A percentile compares a stretch with the other conserved stretches of the same genome.
phyloP scores from a whole-genome alignment of 1,139 yeast genomes.

The Nakaseomyces nivariensis region DNA sequence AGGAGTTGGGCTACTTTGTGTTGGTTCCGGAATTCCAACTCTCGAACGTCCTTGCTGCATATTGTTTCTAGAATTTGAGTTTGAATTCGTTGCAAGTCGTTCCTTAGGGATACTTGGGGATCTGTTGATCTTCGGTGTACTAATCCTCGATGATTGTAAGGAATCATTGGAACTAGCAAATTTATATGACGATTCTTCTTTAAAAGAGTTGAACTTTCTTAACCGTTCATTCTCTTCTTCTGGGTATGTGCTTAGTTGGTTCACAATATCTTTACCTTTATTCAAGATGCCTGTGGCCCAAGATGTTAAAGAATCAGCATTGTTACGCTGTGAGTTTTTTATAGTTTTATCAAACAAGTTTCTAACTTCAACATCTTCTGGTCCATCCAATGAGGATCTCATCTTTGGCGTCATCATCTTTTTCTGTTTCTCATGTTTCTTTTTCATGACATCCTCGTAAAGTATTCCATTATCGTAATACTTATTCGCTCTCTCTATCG shows the following conservation, averaged over 20 bases:
- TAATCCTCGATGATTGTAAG: background rate
- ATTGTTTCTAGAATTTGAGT: background rate
- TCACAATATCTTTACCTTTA: slow-evolving; percentile 24
- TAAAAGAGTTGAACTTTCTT: slow-evolving; percentile 5
- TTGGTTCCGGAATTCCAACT: background rate
- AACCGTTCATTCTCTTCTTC: slow-evolving; percentile 15
- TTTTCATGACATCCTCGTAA: slow-evolving; percentile 17
- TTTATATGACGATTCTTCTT: background rate
- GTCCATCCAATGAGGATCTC: background rate
- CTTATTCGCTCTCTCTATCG: slow-evolving; percentile 16
- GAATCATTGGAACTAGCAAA: background rate
- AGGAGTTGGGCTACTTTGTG: background rate
- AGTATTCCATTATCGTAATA: slow-evolving; percentile 20
- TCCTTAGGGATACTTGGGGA: background rate
- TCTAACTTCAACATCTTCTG: background rate
- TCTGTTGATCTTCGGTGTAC: background rate
- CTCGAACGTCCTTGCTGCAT: background rate
- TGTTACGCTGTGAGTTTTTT: background rate
- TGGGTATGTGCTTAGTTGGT: slow-evolving; percentile 17
- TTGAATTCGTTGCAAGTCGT: background rate
- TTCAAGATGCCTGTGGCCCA: slow-evolving; percentile 20
- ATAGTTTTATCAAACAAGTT: slow-evolving; percentile 5
- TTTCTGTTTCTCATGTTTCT: background rate
- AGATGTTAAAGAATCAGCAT: slow-evolving; percentile 7
- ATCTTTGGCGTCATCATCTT: background rate